Base-by-base conservation (phyloP, 2,329 filamentous ascomycete genomes). In the Fusarium tricinctum region DNA sequence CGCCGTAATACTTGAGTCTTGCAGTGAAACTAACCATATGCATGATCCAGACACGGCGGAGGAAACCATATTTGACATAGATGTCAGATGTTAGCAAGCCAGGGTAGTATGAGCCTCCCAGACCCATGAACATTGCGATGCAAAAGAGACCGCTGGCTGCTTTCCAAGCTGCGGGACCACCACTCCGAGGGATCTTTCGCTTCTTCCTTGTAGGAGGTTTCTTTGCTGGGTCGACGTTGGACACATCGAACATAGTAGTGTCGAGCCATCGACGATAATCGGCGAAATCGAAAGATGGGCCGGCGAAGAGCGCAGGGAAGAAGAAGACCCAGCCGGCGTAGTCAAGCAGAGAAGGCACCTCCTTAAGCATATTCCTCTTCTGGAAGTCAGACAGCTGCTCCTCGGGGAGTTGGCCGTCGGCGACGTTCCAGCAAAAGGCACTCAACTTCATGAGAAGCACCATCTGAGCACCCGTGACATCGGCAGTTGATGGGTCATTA, bases 401-500 rank as follows among this genome's bases (percentile, higher is more conserved):
- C 19, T 91, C 88, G 5, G 93, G 89, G 20, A 97, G 85, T 60
- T 91, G 89, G 20, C 96, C 97, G 78, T 99, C 96, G 74, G 96
- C 94, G 10, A 98, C 91, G 77, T 98, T 98, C 96, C 96, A 99
- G 82, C 93, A 97, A 77, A 99, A 99, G 7, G 95, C 92, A 22
- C 90, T 93, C 35, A 99, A 88, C 80, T 99, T 99, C 93, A 99
- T 99, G 67, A 98, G 91, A 72, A 98, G 82, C 33, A 99, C 96
- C 96, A 99, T 99, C 79, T 99, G 96, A 2, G 95, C 94, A 40
- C 92, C 94, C 1, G 95, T 97, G 71, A 99, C 94, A 78, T 99
- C 96, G 61, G 97, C 85, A 3, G 82, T 80, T 39, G 87, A 84
- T 0, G 92, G 88, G 64, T 88, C 85, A 71, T 91, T 85, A 39